Evolutionary conservation across 2,329 filamentous ascomycete species (phyloP).

Genomic region (Penicillium griseofulvum): DNA sequence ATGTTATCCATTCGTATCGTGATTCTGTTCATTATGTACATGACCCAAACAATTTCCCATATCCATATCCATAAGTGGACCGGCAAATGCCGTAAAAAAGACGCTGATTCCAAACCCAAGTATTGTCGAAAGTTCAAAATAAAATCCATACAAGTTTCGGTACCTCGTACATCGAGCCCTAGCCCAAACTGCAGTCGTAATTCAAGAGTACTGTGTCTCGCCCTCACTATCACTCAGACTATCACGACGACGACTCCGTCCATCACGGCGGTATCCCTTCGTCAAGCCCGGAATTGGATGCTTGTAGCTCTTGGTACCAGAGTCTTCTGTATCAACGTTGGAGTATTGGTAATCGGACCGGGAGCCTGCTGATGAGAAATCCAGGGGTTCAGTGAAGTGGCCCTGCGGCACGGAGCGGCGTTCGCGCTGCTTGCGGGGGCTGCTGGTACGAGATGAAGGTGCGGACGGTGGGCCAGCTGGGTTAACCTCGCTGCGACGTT

Average conservation of each 20-base stretch:
- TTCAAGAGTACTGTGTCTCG: conserved; percentile 31
- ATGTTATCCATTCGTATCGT: neutral
- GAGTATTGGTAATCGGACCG: conserved; percentile 43
- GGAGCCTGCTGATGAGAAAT: conserved; percentile 41
- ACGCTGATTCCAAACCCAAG: conserved; percentile 5
- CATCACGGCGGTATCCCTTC: conserved; percentile 42
- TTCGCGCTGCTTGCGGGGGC: conserved; percentile 36
- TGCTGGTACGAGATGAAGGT: conserved; percentile 34
- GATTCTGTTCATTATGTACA: conserved; percentile 11
- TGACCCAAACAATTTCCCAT: conserved; percentile 7
- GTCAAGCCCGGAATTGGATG: conserved; percentile 57
- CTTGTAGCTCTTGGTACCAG: conserved; percentile 55
- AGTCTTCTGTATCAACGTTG: conserved; percentile 42
- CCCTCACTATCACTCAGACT: conserved; percentile 56
- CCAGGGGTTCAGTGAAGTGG: conserved; percentile 45
- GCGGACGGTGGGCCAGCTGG: conserved; percentile 20
- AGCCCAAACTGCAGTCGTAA: neutral
- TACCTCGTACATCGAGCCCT: neutral
- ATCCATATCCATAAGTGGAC: conserved; percentile 6
- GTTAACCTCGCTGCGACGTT: conserved; percentile 22
- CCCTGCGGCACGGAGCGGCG: conserved; percentile 34
- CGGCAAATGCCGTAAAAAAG: neutral
- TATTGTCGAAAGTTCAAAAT: conserved; percentile 1
- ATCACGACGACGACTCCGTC: conserved; percentile 47
- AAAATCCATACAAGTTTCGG: neutral